Base-by-base conservation (phyloP, 2,329 filamentous ascomycete genomes). In the Truncatella angustata region DNA sequence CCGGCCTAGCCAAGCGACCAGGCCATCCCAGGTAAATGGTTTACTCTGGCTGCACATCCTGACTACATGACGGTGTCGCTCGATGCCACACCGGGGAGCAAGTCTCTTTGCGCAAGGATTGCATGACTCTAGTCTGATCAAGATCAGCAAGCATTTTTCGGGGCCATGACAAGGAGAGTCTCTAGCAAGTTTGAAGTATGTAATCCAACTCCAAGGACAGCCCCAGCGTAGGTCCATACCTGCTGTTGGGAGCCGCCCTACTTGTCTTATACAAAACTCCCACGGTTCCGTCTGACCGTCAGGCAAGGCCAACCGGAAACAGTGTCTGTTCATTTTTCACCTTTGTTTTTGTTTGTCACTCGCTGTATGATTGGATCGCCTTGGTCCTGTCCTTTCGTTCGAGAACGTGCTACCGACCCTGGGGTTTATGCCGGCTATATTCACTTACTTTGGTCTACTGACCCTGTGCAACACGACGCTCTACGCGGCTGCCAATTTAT, bases 381-480 rank as follows among this genome's bases (percentile, higher is more conserved):
- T 56, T 50, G 52, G 53, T 58, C 54, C 53, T 45, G 48, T 53
- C 56, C 58, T 53, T 48, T 57, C 55, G 58, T 52, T 53, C 56
- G 58, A 55, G 55, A 62, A 60, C 60, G 57, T 57, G 59, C 55
- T 56, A 56, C 45, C 32, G 36, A 26, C 26, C 44, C 18, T 44
- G 40, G 35, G 47, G 30, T 53, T 49, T 54, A 37, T 60, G 36
- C 59, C 63, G 62, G 64, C 61, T 66, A 64, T 63, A 63, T 62
- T 60, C 58, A 55, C 55, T 40, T 42, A 50, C 48, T 47, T 49
- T 49, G 52, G 51, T 56, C 49, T 44, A 57, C 52, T 49, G 34
- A 50, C 45, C 54, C 54, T 57, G 55, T 59, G 56, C 55, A 60
- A 56, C 58, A 50, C 55, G 51, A 60, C 46, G n/a, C 57, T 58